Conservation (phyloP, 345 rosid species). For the Salix suchowensis region DNA sequence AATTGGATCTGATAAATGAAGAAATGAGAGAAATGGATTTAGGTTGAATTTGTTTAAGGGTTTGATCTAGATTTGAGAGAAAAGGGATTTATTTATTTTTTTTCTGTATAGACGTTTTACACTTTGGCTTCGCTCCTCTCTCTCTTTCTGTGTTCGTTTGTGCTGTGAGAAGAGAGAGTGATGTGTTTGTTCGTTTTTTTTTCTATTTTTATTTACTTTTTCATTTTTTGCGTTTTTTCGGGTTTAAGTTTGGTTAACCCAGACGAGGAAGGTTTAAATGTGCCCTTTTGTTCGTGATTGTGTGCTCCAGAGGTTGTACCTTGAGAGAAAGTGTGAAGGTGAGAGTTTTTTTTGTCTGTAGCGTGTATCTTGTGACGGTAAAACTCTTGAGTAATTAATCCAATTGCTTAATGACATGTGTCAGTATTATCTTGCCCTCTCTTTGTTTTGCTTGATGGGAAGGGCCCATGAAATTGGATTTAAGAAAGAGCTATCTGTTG, state of each 20-base stretch:
- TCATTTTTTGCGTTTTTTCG: not conserved
- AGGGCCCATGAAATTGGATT: too few species aligned
- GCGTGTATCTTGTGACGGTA: not conserved
- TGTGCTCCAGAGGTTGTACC: not conserved
- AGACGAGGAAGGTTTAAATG: not conserved
- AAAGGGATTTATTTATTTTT: not conserved
- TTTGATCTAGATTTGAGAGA: slow-evolving; percentile 1
- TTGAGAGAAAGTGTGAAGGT: not conserved
- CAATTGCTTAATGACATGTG: not conserved
- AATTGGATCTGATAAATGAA: not conserved
- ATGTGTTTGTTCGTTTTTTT: not conserved
- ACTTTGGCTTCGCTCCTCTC: not conserved
- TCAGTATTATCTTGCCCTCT: not conserved
- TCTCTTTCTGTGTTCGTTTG: not conserved
- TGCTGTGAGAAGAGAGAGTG: not conserved
- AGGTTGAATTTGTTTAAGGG: not conserved
- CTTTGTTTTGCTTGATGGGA: not conserved
- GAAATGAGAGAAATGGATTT: not conserved
- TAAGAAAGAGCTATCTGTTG: too few species aligned
- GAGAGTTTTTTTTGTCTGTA: not conserved
- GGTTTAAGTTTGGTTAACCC: not conserved
- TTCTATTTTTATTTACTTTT: not conserved
- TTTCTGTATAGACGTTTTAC: not conserved
- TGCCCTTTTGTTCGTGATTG: not conserved
- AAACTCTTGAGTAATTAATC: not conserved